Evolutionary conservation across 345 rosid species (phyloP), one percentile per base, ranked within the genome.

Genomic region (Pistacia integerrima): DNA sequence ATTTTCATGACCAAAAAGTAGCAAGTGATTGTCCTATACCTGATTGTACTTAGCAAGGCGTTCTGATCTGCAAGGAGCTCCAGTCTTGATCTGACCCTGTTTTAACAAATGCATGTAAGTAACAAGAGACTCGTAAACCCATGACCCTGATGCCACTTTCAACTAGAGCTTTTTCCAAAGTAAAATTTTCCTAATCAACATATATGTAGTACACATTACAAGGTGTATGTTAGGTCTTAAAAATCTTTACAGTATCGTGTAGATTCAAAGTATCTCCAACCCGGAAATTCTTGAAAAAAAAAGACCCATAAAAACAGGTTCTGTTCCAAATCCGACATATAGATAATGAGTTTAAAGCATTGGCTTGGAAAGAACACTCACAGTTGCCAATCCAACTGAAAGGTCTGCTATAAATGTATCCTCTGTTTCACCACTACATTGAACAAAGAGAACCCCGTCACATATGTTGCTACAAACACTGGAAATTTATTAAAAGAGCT

Each of bases 21-120:
- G 30, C 20, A 16, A 8, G n/a, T 18, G n/a, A 11, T 18, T 60
- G 55, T n/a, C 46, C 28, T 58, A 35, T 74, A 89, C 94, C 91
- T 89, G 95, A 75, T 87, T 91, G 79, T 91, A 91, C 70, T 91
- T 91, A 1, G 93, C 95, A 64, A 89, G 90, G 63, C 91, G 90
- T 75, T 89, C 95, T 0, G 92, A 91, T 72, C 92, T 85, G 89
- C 91, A 88, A 1, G 94, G 92, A 33, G 92, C 94, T 49, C 94
- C 90, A 0, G 90, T 88, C 84, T 88, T 90, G 65, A 88, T 88
- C 73, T 85, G 94, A 22, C 92, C 92, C 91, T 90, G 88, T 44
- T 79, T 63, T 33, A 64, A 49, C 52, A 38, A 30, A 30, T 63
- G 22, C 11, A 51, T 11, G 52, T 35, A 28, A 17, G 8, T 41